Base-by-base conservation (phyloP, 768 basidiomycete species). In the Scleroderma bovista region DNA sequence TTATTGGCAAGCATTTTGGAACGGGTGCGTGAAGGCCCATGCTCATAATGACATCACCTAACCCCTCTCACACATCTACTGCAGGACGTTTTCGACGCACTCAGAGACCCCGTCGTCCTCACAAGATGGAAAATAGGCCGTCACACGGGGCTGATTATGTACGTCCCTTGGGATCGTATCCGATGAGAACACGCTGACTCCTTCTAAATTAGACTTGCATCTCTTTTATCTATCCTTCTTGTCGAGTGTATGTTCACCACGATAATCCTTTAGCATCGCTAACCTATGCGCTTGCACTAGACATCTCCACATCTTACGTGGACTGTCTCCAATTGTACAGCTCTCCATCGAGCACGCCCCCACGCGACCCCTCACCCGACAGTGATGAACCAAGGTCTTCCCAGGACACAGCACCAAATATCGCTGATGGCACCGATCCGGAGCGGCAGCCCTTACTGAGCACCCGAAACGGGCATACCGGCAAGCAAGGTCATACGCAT, bases 1-100 rank as follows among this genome's bases (percentile, higher is more conserved):
- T 92, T 65, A 72, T 88, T n/a, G 88, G 86, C 34, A 92, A 90
- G 59, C 89, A 92, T 61, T 90, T 91, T 57, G 89, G 89, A 33
- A 91, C 89, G 13, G 80, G 83, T 79, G 37, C 20, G 61, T 34
- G 41, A n/a, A 31, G 20, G 7, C 22, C 19, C 31, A 11, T 17
- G 2, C 4, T 12, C 2, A 57, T 48, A 46, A 34, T 22, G 3
- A n/a, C 6, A 24, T 46, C 36, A 20, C 31, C 2, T n/a, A 13
- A 2, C 26, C 15, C 6, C 9, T 29, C 17, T 11, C 3, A 9
- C 24, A 78, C 89, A 92, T 62, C 72, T 92, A 8, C 71, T 92
- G 12, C 84, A 87, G 54, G 88, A 90, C 50, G 80, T 87, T 0
- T 90, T 88, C 58, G 75, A 76, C 48, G 75, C 78, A 1, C 71